These are phyloP conservation scores for Kodamaea derodonti DNA, from an alignment of 1,139 yeast species.

Conservation along the genomic window DNA sequence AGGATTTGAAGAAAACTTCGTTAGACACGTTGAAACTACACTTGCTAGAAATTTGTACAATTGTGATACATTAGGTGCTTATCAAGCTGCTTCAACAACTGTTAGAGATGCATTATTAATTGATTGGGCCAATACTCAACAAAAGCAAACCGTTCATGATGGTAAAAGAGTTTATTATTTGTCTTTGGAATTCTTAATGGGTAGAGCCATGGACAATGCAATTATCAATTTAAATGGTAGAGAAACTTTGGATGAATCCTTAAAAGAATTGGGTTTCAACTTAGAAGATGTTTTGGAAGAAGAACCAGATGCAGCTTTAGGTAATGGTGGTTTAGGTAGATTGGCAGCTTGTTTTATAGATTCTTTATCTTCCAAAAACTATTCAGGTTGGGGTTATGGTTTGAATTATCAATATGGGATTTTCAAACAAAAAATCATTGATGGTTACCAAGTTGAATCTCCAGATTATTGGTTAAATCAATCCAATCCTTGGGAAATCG, in stretches of 20 bases:
- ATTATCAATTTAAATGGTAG: conserved; percentile 67
- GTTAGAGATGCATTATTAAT: conserved; percentile 76
- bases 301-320: conserved; percentile 93
- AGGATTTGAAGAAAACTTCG: conserved; percentile 66
- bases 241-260: conserved; percentile 50
- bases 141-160: conserved; percentile 77
- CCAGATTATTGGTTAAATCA: conserved; percentile 93
- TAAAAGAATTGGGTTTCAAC: conserved; percentile 77
- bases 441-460: conserved; percentile 90
- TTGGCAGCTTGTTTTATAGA: conserved; percentile 94
- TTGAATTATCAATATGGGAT: conserved; percentile 91
- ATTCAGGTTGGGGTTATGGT: conserved; percentile 97
- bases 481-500: conserved; percentile 91
- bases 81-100: conserved; percentile 80
- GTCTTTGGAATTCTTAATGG: conserved; percentile 89
- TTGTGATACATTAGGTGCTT: conserved; percentile 89
- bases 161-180: conserved; percentile 85
- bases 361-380: conserved; percentile 79
- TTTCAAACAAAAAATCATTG: conserved; percentile 83
- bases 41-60: conserved; percentile 87
- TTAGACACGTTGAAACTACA: conserved; percentile 84
- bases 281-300: conserved; percentile 80
- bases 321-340: conserved; percentile 94
- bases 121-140: conserved; percentile 94
- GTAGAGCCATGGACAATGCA: conserved; percentile 93